These are phyloP conservation scores for Lasiodiplodia sp. DNA, from an alignment of 2,329 filamentous ascomycete genomes.

Conservation along the genomic window DNA sequence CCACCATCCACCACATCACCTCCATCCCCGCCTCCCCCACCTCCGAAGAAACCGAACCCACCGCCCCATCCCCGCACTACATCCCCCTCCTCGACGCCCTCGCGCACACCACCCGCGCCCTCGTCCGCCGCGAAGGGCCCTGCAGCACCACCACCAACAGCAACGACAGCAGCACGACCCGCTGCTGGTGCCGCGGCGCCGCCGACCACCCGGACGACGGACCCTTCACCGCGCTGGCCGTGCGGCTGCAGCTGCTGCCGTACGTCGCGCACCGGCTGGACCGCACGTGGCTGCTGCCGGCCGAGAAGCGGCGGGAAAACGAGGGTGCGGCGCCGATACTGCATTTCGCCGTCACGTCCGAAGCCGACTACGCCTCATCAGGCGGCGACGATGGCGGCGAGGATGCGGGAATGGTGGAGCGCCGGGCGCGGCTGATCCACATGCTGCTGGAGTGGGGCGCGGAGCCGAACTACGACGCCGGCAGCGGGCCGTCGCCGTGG, in stretches of 20 bases:
- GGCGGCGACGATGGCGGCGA: no score
- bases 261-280: not conserved
- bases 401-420: no score
- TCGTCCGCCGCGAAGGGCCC: not conserved
- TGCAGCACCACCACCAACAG: not conserved
- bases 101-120: not conserved
- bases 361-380: no score
- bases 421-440: not conserved
- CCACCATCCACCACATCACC: not conserved
- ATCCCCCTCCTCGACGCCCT: constrained; percentile 1
- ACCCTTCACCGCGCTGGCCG: not conserved
- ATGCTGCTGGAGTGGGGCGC: constrained; percentile 17
- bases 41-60: not conserved
- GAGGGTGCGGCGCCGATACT: constrained; percentile 35
- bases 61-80: not conserved
- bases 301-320: not conserved
- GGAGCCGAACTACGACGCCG: not conserved
- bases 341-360: not conserved
- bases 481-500: not conserved
- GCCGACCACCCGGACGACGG: constrained; percentile 4
- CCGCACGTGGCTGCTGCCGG: not conserved
- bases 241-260: not conserved
- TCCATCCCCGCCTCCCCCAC: not conserved
- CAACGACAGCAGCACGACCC: no score
- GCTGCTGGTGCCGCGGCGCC: constrained; percentile 20